Conservation (phyloP, 495 filamentous ascomycete species). For the Hypoxylon subgilvum region DNA sequence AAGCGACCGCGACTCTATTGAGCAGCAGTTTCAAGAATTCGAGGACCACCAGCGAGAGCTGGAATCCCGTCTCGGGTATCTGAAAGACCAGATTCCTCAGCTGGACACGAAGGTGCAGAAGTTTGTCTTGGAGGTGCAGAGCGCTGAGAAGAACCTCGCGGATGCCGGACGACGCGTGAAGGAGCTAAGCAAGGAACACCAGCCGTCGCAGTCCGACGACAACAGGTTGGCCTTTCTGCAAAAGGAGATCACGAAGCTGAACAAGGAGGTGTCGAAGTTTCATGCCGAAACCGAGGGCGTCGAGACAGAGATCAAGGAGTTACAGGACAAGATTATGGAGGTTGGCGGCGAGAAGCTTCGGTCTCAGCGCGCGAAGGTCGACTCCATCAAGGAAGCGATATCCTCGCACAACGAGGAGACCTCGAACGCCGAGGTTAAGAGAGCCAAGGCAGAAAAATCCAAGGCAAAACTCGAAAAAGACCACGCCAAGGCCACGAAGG, state of each 20-base stretch:
- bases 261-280: slow-evolving; percentile 79
- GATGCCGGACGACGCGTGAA: slow-evolving; percentile 83
- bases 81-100: slow-evolving; percentile 81
- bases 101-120: slow-evolving; percentile 92
- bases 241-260: slow-evolving; percentile 74
- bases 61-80: slow-evolving; percentile 70
- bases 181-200: slow-evolving; percentile 79
- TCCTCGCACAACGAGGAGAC: slow-evolving; percentile 78
- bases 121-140: slow-evolving; percentile 86
- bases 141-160: slow-evolving; percentile 78
- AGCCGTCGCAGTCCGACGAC: slow-evolving; percentile 79
- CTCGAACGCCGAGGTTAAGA: slow-evolving; percentile 81
- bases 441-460: slow-evolving; percentile 90
- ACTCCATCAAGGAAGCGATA: slow-evolving; percentile 86
- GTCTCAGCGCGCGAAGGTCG: slow-evolving; percentile 91
- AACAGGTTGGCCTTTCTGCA: slow-evolving; percentile 70
- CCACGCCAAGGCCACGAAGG: slow-evolving; percentile 71
- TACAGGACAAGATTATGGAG: slow-evolving; percentile 98
- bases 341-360: slow-evolving; percentile 91
- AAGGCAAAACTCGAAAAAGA: slow-evolving; percentile 85
- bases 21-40: slow-evolving; percentile 78
- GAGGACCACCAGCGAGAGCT: slow-evolving; percentile 79
- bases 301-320: slow-evolving; percentile 85
- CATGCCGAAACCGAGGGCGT: slow-evolving; percentile 80
- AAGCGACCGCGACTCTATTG: slow-evolving; percentile 80